Evolutionary conservation across 129 eudicot species (phyloP), one percentile per base, ranked within the genome.

Genomic region (Pittosporum tobira): DNA sequence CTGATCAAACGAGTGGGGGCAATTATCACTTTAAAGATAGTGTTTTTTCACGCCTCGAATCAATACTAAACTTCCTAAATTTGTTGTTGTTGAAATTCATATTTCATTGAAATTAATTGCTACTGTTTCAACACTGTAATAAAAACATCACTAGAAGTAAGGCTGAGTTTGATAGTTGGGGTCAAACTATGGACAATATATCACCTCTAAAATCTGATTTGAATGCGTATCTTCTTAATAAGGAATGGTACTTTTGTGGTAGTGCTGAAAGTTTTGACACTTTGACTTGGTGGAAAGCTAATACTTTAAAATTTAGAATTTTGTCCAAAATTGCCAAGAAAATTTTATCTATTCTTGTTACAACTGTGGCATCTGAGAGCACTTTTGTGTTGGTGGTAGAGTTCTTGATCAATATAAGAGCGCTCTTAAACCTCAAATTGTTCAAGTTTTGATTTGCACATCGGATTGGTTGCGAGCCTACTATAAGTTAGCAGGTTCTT

Each of bases 241-340:
- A 59, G 27, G 59, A 38, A 11, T 1, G 30, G 4, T 38, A 23
- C 11, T 2, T 59, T 20, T 1, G 20, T 40, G 23, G 4, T 34
- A 6, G 9, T 1, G 30, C 38, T 6, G 48, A 14, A 2, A 6
- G 40, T 12, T 36, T 59, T 20, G 45, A 42, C 40, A 50, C 30
- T 4, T 38, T 59, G 34, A 50, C 21, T 10, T 57, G 27, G 44
- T 57, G 48, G 63, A 20, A 36, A 9, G 25, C 44, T 8, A 57
- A 38, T 20, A 30, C 26, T 20, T n/a, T n/a, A n/a, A n/a, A n/a
- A n/a, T n/a, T n/a, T n/a, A n/a, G n/a, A n/a, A n/a, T n/a, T n/a
- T n/a, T 56, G 20, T 56, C 63, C 8, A 20, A n/a, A 15, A 57
- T 57, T 27, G 63, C 63, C 16, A 26, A 48, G 16, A 48, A 59